These are phyloP conservation scores for Sporothrix mexicana DNA, from an alignment of 2,329 filamentous ascomycete species.

Conservation along the genomic window DNA sequence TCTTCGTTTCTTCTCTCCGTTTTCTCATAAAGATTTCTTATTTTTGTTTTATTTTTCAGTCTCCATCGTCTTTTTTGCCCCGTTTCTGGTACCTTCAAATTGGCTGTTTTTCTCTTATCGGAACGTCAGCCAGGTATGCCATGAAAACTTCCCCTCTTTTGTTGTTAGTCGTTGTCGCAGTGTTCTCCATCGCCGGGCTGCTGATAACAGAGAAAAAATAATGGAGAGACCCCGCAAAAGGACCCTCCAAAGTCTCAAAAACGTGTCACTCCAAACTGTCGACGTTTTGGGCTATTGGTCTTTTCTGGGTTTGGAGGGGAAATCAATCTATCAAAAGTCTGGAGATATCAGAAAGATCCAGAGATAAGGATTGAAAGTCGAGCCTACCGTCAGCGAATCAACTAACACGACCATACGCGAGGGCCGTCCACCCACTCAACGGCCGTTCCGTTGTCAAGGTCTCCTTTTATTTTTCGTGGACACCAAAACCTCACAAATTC, in stretches of 20 bases:
- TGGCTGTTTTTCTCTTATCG: constrained; percentile 18
- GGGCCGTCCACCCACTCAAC: not conserved
- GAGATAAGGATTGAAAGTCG: constrained; percentile 21
- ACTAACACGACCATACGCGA: constrained; percentile 13
- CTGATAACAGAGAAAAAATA: constrained; percentile 1
- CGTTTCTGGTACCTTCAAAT: not conserved
- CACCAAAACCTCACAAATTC: not conserved
- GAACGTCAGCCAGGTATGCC: not conserved
- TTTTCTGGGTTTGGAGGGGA: too few relatives aligned
- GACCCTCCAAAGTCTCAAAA: not conserved
- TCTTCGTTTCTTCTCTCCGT: not conserved
- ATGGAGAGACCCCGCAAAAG: not conserved
- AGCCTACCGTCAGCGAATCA: constrained; percentile 13
- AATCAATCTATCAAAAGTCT: not conserved
- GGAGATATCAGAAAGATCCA: not conserved
- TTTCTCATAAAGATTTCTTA: constrained; percentile 3
- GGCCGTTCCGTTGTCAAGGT: not conserved
- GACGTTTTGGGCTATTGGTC: not conserved
- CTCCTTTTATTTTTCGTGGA: too few relatives aligned
- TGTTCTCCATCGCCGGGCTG: not conserved
- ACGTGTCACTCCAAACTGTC: constrained; percentile 7
- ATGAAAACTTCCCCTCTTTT: constrained; percentile 3
- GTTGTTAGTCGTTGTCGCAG: not conserved
- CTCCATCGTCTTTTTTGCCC: not conserved
- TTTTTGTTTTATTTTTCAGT: not conserved